Evolutionary conservation across 306 rosid species (phyloP), one percentile per base, ranked within the genome.

Genomic region (Vigna unguiculata): DNA sequence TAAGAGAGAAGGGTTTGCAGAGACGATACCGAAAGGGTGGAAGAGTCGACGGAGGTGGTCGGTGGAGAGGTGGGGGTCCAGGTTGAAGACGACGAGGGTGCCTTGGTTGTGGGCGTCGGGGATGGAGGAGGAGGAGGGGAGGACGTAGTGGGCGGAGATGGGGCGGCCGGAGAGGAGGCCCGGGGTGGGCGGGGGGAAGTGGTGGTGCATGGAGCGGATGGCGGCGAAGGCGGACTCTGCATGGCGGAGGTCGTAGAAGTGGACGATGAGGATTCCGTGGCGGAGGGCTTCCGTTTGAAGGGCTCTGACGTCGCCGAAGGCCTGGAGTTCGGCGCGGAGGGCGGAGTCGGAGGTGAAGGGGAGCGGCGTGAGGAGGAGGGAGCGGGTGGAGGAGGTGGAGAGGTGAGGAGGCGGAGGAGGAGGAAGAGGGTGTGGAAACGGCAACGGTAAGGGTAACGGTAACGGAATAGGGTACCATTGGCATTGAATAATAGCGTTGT

Each of bases 21-120:
- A 0, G 9, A 28, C n/a, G 32, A 1, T 60, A 94, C 98, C 98
- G 63, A 82, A 95, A 43, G 84, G 49, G 28, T 89, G 91, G 61
- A 92, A 92, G 22, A 79, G 80, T 6, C 69, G 85, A 32, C 58
- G 75, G 12, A 95, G 86, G 10, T 53, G 51, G 34, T 82, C 24
- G 2, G 86, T 11, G 54, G 97, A 80, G 65, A 89, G 83, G 1
- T 76, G 62, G 24, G 88, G 24, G 78, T 89, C 91, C 34, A 92
- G 69, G 71, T 92, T 89, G 85, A 95, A 95, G 60, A 95, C 48
- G 14, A 92, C 92, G 40, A 95, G 71, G 21, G 98, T 90, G 16
- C 98, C 98, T 61, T 92, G 98, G 75, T 92, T 95, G 38, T 83
- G 86, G 4, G 88, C 85, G 4, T 87, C 92, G 43, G 97, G 91